Evolutionary conservation across 371 early-diverging fungal species (phyloP).

Genomic region (Furculomyces boomerangus): DNA sequence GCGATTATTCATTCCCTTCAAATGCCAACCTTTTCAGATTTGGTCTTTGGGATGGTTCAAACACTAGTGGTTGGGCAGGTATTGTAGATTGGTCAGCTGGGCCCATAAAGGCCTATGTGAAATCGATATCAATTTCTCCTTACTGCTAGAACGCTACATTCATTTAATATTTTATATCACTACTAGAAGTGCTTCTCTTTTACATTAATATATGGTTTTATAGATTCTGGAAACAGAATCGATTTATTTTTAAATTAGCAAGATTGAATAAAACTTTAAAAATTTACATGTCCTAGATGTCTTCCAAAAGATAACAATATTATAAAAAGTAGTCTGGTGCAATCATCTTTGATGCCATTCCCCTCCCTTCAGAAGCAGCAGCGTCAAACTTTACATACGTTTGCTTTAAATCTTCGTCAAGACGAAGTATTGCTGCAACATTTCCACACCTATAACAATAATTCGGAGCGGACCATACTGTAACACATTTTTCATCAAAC

Average conservation of each 20-base stretch:
- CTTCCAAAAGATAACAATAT: conserved; percentile 4
- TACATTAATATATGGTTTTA: too few species aligned
- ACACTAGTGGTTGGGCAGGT: conserved; percentile 21
- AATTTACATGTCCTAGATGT: too few species aligned
- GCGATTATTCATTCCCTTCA: conserved; percentile 14
- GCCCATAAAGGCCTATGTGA: conserved; percentile 12
- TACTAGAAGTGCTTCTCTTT: not conserved
- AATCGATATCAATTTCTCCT: conserved; percentile 13
- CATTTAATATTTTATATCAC: too few species aligned
- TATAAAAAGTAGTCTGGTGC: conserved; percentile 86
- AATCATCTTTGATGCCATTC: conserved; percentile 53
- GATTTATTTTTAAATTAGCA: too few species aligned
- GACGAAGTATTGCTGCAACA: conserved; percentile 92
- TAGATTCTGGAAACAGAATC: too few species aligned
- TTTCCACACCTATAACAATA: conserved; percentile 98
- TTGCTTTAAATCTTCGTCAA: conserved; percentile 76
- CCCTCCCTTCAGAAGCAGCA: conserved; percentile 67
- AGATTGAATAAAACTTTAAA: too few species aligned
- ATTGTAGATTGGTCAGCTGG: conserved; percentile 12
- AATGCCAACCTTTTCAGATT: conserved; percentile 8
- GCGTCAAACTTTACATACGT: conserved; percentile 77
- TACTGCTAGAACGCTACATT: conserved; percentile 11
- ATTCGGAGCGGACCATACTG: conserved; percentile 99
- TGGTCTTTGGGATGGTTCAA: conserved; percentile 24
- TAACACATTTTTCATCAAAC: conserved; percentile 92